Evolutionary conservation across 306 rosid genomes (phyloP).

Genomic region (Boehmeria nivea): DNA sequence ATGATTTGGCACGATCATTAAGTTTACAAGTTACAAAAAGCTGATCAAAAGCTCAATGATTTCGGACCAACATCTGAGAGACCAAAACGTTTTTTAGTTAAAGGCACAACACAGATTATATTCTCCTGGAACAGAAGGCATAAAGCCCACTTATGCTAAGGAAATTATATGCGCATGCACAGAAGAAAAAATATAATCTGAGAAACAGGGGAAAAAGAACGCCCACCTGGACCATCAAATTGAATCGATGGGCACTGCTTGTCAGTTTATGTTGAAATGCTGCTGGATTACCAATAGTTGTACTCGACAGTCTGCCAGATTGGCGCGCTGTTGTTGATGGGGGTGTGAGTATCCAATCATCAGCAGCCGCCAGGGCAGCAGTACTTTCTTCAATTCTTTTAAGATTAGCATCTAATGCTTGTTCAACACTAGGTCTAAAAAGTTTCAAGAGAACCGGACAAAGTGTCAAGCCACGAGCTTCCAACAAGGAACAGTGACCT

Average conservation of each 20-base stretch:
- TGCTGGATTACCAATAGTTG: slow-evolving; percentile 36
- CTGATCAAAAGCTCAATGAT: no score
- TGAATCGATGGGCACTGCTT: slow-evolving; percentile 95
- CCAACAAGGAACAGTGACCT: slow-evolving; percentile 95
- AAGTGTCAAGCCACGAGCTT: slow-evolving; percentile 92
- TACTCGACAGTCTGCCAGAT: slow-evolving; percentile 53
- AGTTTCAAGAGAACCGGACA: slow-evolving; percentile 89
- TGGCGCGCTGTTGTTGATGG: slow-evolving; percentile 61
- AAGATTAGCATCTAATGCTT: slow-evolving; percentile 90
- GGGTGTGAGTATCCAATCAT: slow-evolving; percentile 81
- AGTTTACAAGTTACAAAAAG: no score
- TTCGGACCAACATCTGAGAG: no score
- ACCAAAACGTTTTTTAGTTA: no score
- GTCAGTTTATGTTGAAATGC: slow-evolving; percentile 84
- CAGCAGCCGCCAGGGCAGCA: slow-evolving; percentile 97
- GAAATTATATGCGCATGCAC: no score
- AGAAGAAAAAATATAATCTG: no score
- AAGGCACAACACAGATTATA: no score
- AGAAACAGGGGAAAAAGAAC: slow-evolving; percentile 6
- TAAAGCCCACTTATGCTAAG: no score
- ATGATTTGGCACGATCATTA: no score
- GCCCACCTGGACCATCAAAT: slow-evolving; percentile 97
- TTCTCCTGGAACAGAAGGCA: no score
- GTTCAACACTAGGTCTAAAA: slow-evolving; percentile 97
- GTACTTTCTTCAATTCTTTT: slow-evolving; percentile 96